Evolutionary conservation across 495 filamentous ascomycete species (phyloP).

Genomic region (Neurospora hispaniola): DNA sequence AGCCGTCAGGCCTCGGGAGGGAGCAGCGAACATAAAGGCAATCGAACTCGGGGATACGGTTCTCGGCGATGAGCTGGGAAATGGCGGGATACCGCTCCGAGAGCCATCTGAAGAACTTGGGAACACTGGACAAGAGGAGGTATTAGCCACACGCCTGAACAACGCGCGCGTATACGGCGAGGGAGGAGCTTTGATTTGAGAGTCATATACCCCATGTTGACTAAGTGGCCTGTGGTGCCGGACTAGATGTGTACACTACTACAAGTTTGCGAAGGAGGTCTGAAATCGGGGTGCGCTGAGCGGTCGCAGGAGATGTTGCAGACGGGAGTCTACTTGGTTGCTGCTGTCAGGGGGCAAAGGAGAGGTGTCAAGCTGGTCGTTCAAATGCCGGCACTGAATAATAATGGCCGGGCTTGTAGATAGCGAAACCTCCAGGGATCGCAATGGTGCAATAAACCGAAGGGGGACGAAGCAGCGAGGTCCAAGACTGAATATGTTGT

Average conservation of each 20-base stretch:
- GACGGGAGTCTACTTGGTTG: background rate
- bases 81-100: constrained; percentile 98
- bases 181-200: background rate
- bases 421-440: background rate
- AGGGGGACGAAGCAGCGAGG: background rate
- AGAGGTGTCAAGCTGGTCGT: constrained; percentile 1
- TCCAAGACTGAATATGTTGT: background rate
- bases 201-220: constrained; percentile 20
- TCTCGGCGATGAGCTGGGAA: constrained; percentile 97
- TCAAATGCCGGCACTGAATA: constrained; percentile 24
- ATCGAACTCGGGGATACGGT: constrained; percentile 98
- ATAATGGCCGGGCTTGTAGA: constrained; percentile 25
- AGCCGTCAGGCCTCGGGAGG: constrained; percentile 3
- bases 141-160: background rate
- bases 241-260: background rate
- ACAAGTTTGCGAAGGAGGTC: background rate
- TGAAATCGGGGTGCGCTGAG: background rate
- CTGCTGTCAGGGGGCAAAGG: background rate
- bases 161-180: background rate
- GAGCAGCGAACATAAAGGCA: constrained; percentile 64
- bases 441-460: background rate
- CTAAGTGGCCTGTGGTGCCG: background rate
- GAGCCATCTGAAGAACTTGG: constrained; percentile 89
- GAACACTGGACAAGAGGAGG: constrained; percentile 62
- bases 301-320: background rate